A percentile compares a stretch with the other conserved stretches of the same genome.
Evolutionary conservation across 768 basidiomycete genomes (phyloP).

Genomic region (Pseudohyphozyma bogoriensis): DNA sequence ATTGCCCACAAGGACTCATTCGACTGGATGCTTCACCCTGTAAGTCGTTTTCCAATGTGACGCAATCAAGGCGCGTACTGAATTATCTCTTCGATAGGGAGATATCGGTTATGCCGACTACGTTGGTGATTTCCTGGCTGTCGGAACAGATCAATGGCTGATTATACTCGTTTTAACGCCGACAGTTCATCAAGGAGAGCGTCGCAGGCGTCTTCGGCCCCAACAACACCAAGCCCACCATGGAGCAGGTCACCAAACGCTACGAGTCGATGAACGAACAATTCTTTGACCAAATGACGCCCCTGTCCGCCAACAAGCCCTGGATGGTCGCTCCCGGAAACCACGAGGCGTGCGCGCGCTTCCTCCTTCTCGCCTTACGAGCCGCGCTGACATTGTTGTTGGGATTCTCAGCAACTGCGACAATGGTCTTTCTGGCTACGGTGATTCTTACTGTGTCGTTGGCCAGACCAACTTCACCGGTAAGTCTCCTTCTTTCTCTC

Average conservation of each 20-base stretch:
- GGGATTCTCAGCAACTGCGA: too few species aligned
- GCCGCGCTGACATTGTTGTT: too few species aligned
- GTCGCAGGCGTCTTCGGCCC: conserved; percentile 9
- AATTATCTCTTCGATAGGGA: background rate
- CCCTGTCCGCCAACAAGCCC: conserved; percentile 27
- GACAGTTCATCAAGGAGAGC: conserved; percentile 4
- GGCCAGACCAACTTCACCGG: conserved; percentile 7
- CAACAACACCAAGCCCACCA: background rate
- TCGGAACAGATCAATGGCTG: too few species aligned
- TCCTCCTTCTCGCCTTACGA: too few species aligned
- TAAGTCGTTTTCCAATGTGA: background rate
- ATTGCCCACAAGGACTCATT: conserved; percentile 9
- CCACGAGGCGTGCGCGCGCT: conserved; percentile 36
- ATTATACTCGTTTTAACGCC: background rate
- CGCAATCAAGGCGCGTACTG: background rate
- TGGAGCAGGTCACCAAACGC: conserved; percentile 3
- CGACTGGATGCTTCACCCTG: conserved; percentile 8
- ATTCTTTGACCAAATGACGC: conserved; percentile 26
- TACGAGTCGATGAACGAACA: conserved; percentile 26
- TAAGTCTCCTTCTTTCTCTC: background rate
- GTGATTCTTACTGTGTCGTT: conserved; percentile 6
- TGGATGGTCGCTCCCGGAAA: conserved; percentile 36
- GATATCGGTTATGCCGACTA: conserved; percentile 9
- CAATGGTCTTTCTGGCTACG: conserved; percentile 1
- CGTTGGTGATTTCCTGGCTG: conserved; percentile 1